These are phyloP conservation scores for Mortierella claussenii DNA, from an alignment of 192 early-diverging fungal species.

Conservation along the genomic window DNA sequence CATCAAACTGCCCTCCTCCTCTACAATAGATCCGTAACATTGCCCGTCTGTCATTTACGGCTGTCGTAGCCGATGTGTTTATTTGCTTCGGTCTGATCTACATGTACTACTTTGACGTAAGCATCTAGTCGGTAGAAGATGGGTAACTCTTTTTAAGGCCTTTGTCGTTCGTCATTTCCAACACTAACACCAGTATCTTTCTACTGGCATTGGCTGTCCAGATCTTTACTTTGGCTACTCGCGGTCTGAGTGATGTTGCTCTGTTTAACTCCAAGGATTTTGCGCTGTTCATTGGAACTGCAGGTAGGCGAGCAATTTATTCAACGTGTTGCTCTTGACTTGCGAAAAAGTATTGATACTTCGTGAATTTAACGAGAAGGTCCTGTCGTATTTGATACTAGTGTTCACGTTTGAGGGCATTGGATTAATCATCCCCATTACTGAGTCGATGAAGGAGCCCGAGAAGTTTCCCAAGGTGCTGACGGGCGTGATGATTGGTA, in stretches of 20 bases:
- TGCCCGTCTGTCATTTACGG: slow-evolving; percentile 86
- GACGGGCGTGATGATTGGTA: slow-evolving; percentile 78
- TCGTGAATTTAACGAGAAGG: no score
- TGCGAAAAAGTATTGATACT: background rate
- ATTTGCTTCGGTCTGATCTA: slow-evolving; percentile 90
- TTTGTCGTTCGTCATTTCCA: no score
- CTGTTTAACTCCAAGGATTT: slow-evolving; percentile 85
- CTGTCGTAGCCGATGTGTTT: slow-evolving; percentile 92
- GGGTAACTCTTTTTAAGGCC: no score
- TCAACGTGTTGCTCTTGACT: background rate
- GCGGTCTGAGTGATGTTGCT: slow-evolving; percentile 77
- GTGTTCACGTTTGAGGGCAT: slow-evolving; percentile 52
- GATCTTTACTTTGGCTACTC: slow-evolving; percentile 69
- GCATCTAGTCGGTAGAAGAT: no score
- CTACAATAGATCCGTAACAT: slow-evolving; percentile 78
- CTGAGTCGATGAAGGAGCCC: slow-evolving; percentile 92
- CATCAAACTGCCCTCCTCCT: background rate
- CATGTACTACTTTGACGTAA: slow-evolving; percentile 81
- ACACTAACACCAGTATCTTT: no score
- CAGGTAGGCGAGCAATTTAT: slow-evolving; percentile 79
- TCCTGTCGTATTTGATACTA: background rate
- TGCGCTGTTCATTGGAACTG: slow-evolving; percentile 93
- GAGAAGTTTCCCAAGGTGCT: slow-evolving; percentile 88
- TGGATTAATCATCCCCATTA: slow-evolving; percentile 76
- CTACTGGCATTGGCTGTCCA: background rate